Base-by-base conservation (phyloP, 1,284 basidiomycete species). In the Hemileia vastatrix region DNA sequence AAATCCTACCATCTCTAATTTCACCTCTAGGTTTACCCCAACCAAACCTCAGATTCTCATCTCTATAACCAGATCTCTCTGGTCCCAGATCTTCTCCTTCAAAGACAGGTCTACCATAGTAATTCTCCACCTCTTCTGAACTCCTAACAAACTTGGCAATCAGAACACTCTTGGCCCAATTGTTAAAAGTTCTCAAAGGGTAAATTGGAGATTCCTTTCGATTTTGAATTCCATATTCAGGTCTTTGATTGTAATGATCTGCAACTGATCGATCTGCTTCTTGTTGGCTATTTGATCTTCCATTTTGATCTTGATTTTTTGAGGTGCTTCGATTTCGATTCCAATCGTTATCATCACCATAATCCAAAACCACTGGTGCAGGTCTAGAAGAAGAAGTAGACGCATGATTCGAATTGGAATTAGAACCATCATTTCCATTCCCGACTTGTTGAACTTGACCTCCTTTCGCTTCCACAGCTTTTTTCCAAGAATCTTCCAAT, bases 141-240 rank as follows among this genome's bases (percentile, higher is more conserved):
- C 11, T 66, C 6, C 55, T 57, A 1, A 84, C 86, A 74, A 90
- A 94, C 58, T 86, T 86, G 6, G 86, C 86, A 70, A 97, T 94
- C 65, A 96, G 81, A 8, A 96, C 90, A 11, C 89, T 90, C 77
- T 97, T 97, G 70, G 95, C 86, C 93, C 95, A 99, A 78, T 99
- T 98, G 79, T 99, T 99, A 80, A 97, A 98, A 75, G 84, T 89
- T 77, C 94, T 94, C 61, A 99, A 81, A 23, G 91, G 91, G 64
- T 95, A 90, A 72, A 98, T 99, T 33, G 92, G 90, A 4, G 92
- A 96, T n/a, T 86, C 84, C 67, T 84, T 83, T 43, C 95, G 86
- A 67, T 87, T 84, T 6, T 84, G 80, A 31, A 90, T 83, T 56
- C 91, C 92, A 9, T 94, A 86, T 65, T 99, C 92, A 3, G 88